Evolutionary conservation across 257 asterid genomes (phyloP).

Genomic region (Ehretia macrophylla): DNA sequence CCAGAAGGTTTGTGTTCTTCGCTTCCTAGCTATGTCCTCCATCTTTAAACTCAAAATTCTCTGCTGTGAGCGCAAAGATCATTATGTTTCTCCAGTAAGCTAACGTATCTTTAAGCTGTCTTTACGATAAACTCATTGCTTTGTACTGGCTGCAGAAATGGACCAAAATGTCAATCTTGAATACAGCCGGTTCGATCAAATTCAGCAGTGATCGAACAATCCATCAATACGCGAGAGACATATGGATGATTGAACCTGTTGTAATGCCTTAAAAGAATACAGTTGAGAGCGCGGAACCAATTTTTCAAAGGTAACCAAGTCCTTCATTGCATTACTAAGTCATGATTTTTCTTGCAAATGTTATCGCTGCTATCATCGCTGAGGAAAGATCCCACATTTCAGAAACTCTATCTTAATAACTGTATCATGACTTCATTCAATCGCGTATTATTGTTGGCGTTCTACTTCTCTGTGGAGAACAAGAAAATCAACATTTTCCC

Average conservation of each 20-base stretch:
- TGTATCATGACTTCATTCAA: no score
- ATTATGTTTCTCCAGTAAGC: no score
- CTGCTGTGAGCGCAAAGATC: no score
- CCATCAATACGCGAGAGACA: constrained; percentile 60
- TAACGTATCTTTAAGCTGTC: no score
- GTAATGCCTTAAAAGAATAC: constrained; percentile 26
- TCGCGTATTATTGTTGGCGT: no score
- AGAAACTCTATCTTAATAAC: no score
- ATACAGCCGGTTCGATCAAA: constrained; percentile 65
- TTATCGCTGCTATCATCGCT: not conserved
- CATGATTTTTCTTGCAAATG: not conserved
- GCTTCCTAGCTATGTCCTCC: not conserved
- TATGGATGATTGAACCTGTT: constrained; percentile 62
- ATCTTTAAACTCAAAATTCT: no score
- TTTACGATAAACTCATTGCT: no score
- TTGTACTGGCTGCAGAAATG: constrained; percentile 36
- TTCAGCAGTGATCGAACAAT: constrained; percentile 70
- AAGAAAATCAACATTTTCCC: no score
- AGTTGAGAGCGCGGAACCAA: constrained; percentile 2
- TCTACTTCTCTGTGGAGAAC: no score
- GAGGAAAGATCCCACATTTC: no score
- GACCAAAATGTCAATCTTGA: constrained; percentile 65
- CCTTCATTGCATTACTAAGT: not conserved
- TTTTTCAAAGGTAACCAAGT: constrained; percentile 13
- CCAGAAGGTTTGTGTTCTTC: constrained; percentile 40